phyloP scores from a whole-genome alignment of 345 rosid genomes.

The Firmiana major region DNA sequence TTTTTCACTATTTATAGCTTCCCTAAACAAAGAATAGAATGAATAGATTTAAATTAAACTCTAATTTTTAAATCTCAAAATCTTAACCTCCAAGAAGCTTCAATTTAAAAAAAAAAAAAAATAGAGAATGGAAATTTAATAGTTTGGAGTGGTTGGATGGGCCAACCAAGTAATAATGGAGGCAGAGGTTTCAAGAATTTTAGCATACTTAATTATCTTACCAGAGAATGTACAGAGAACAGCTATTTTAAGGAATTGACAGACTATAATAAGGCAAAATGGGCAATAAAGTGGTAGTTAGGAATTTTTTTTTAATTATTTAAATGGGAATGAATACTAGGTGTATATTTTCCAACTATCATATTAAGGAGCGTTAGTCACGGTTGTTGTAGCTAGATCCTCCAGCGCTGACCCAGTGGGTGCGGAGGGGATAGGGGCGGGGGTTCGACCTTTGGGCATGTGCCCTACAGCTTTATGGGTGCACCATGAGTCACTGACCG shows the following conservation, averaged over 20 bases:
- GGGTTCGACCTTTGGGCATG: conserved; percentile 7
- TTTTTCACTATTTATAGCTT: too few species aligned
- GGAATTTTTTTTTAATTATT: background rate
- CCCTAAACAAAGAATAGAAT: too few species aligned
- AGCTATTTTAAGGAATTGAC: background rate
- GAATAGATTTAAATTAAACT: too few species aligned
- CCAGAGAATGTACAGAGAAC: background rate
- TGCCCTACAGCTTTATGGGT: conserved; percentile 17
- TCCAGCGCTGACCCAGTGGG: conserved; percentile 13
- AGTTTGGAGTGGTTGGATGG: background rate
- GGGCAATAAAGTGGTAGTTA: background rate
- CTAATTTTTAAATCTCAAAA: too few species aligned
- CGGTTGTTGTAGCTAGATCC: conserved; percentile 17
- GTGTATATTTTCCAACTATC: conserved; percentile 30
- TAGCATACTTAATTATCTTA: background rate
- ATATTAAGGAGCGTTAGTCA: conserved; percentile 37
- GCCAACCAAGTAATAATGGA: background rate
- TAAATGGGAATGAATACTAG: background rate
- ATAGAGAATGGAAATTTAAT: too few species aligned
- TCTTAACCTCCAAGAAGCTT: too few species aligned
- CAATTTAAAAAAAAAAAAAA: too few species aligned
- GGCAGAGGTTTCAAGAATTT: conserved; percentile 7
- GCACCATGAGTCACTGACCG: conserved; percentile 16
- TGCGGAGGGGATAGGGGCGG: background rate
- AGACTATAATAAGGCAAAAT: background rate